Conservation (phyloP, 345 rosid species). For the Pugionium dolabratum region DNA sequence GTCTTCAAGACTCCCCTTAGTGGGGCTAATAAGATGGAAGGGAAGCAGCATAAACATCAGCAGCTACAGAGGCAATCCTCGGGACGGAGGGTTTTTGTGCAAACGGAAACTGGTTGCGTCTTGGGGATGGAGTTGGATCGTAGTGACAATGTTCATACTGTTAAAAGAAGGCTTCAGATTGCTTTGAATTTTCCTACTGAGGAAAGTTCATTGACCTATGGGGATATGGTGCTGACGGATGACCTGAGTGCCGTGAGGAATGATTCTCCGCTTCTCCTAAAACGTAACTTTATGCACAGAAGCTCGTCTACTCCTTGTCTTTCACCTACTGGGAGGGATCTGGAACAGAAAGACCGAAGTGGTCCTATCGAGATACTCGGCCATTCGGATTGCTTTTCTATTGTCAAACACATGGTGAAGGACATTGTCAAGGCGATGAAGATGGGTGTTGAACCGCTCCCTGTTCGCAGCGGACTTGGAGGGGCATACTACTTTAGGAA, state of each 20-base stretch:
- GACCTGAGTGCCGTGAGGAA: conserved; percentile 89
- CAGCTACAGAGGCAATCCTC: conserved; percentile 51
- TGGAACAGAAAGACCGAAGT: conserved; percentile 78
- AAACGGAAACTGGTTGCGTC: conserved; percentile 95
- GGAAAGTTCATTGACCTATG: conserved; percentile 76
- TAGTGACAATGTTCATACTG: conserved; percentile 84
- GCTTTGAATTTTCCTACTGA: conserved; percentile 87
- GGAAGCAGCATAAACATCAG: conserved; percentile 46
- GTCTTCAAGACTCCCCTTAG: conserved; percentile 70
- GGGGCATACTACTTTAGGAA: conserved; percentile 93
- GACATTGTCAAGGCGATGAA: conserved; percentile 82
- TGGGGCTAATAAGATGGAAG: conserved; percentile 59
- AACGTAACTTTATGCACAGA: conserved; percentile 73
- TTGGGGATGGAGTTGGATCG: conserved; percentile 99
- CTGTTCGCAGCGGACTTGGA: conserved; percentile 84
- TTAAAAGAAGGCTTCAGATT: conserved; percentile 89
- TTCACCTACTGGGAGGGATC: conserved; percentile 81
- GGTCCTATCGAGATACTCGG: conserved; percentile 91
- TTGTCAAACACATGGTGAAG: conserved; percentile 56
- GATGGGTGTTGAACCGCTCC: conserved; percentile 80
- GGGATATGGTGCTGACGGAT: conserved; percentile 81
- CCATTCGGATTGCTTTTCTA: conserved; percentile 53
- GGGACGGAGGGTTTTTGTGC: conserved; percentile 90
- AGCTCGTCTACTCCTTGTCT: conserved; percentile 99
- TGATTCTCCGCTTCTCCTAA: conserved; percentile 85